A percentile compares a stretch with the other conserved stretches of the same genome.
Conservation (phyloP, 2,329 filamentous ascomycete genomes). For the Aaosphaeria pasadenensis region DNA sequence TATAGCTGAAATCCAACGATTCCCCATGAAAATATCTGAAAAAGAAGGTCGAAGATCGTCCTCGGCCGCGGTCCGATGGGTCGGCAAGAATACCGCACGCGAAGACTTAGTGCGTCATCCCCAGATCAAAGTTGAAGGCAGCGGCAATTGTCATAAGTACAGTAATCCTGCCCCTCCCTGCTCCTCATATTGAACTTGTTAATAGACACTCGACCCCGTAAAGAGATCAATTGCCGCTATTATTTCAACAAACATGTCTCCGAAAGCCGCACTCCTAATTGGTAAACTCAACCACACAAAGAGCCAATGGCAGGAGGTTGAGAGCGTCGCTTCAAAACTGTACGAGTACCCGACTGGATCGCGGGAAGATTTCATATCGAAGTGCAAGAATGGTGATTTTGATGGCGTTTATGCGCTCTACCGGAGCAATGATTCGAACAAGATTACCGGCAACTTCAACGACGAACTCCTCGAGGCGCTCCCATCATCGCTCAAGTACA, state of each 20-base stretch:
- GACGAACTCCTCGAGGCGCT: conserved; percentile 42
- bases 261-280: conserved; percentile 43
- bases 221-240: background rate
- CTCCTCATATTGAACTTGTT: too few species aligned
- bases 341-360: conserved; percentile 55
- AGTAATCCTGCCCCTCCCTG: too few species aligned
- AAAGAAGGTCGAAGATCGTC: too few species aligned
- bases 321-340: conserved; percentile 29
- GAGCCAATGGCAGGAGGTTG: conserved; percentile 45
- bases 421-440: conserved; percentile 57
- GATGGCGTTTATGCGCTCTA: conserved; percentile 57
- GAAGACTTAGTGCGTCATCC: too few species aligned
- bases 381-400: conserved; percentile 54
- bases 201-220: too few species aligned
- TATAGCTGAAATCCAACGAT: too few species aligned
- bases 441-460: conserved; percentile 47
- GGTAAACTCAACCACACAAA: conserved; percentile 44
- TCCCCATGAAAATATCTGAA: too few species aligned
- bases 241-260: conserved; percentile 17
- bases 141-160: too few species aligned
- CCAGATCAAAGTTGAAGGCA: too few species aligned
- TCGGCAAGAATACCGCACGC: too few species aligned
- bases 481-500: conserved; percentile 42
- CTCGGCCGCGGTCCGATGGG: too few species aligned
- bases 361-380: conserved; percentile 54